These are phyloP conservation scores for Colletotrichum karsti DNA, from an alignment of 2,329 filamentous ascomycete species.

Conservation along the genomic window DNA sequence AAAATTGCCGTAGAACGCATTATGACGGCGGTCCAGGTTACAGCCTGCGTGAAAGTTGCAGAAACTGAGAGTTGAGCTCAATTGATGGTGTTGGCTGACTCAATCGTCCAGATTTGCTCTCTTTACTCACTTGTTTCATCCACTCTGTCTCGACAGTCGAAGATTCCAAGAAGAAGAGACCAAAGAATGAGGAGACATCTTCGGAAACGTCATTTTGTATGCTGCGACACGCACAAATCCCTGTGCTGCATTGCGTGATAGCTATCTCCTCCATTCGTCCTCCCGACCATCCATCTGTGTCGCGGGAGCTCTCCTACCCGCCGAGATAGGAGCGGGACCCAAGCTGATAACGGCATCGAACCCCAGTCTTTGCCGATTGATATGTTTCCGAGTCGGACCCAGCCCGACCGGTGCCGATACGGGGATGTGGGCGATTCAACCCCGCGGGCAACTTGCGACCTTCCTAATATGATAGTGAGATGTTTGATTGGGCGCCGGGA, in stretches of 20 bases:
- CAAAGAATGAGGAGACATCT: neutral
- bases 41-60: too few species aligned
- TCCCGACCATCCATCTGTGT: neutral
- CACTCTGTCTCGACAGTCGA: neutral
- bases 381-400: neutral
- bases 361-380: conserved; percentile 1
- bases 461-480: neutral
- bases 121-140: neutral
- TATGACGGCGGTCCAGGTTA: neutral
- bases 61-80: too few species aligned
- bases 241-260: conserved; percentile 17
- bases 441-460: conserved; percentile 22
- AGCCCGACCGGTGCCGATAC: conserved; percentile 20
- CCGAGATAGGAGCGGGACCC: conserved; percentile 16
- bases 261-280: neutral
- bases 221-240: neutral
- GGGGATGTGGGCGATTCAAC: conserved; percentile 4
- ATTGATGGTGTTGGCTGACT: neutral
- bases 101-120: neutral
- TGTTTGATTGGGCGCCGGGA: neutral
- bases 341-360: conserved; percentile 2
- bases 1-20: conserved; percentile 12
- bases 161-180: neutral
- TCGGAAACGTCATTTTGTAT: neutral
- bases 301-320: neutral